Evolutionary conservation across 768 basidiomycete genomes (phyloP).

Genomic region (Pulveroboletus sp.): DNA sequence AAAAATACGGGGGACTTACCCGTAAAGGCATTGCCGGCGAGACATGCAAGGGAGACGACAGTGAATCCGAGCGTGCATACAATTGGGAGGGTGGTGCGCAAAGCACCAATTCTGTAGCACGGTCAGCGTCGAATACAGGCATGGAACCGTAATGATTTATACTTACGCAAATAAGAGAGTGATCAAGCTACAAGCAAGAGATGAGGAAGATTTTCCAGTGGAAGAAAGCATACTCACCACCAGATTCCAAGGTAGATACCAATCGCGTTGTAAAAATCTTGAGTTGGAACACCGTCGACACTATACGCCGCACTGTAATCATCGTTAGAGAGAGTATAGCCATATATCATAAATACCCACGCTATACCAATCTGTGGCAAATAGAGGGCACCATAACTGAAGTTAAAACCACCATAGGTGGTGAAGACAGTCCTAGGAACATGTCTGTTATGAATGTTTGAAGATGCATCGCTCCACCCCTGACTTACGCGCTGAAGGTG

Average conservation of each 20-base stretch:
- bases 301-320: conserved; percentile 22
- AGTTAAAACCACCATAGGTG: conserved; percentile 30
- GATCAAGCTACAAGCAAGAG: conserved; percentile 13
- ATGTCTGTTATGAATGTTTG: too few species aligned
- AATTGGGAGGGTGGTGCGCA: conserved; percentile 26
- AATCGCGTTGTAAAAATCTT: conserved; percentile 24
- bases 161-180: conserved; percentile 25
- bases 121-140: neutral
- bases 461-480: neutral
- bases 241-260: conserved; percentile 29
- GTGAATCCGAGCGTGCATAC: conserved; percentile 20
- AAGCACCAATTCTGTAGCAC: conserved; percentile 20
- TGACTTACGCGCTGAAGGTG: conserved; percentile 27
- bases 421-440: conserved; percentile 21
- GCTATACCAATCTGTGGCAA: conserved; percentile 25
- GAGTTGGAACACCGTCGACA: conserved; percentile 19
- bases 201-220: neutral
- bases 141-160: neutral
- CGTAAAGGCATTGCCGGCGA: conserved; percentile 26
- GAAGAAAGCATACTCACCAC: conserved; percentile 11
- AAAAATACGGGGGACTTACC: conserved; percentile 11
- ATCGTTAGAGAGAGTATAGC: neutral
- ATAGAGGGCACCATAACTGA: conserved; percentile 27
- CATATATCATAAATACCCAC: conserved; percentile 9
- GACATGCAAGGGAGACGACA: conserved; percentile 22